A percentile compares a stretch with the other conserved stretches of the same genome.
Evolutionary conservation across 495 filamentous ascomycete species (phyloP).

Genomic region (Bacidia rubella): DNA sequence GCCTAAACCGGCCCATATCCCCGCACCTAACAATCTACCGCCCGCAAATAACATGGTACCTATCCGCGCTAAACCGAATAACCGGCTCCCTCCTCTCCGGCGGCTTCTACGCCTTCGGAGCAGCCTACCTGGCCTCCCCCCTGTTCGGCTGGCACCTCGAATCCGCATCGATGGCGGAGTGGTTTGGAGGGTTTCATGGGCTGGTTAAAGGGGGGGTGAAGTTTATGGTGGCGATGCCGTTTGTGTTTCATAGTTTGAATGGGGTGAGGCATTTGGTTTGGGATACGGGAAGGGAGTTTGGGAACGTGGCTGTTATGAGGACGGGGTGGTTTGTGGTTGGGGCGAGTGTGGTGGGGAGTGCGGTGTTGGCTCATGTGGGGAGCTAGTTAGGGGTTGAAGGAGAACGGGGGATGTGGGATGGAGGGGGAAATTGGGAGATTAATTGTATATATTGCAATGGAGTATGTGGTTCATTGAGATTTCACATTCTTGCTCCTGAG

Average conservation of each 20-base stretch:
- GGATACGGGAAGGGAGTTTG: conserved; percentile 61
- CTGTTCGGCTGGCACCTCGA: conserved; percentile 76
- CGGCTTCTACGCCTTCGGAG: conserved; percentile 67
- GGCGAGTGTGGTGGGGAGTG: conserved; percentile 45
- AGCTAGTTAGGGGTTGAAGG: conserved; percentile 19
- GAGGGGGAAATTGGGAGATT: background rate
- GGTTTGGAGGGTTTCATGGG: conserved; percentile 59
- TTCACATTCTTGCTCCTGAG: too few relatives aligned
- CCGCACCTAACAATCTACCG: conserved; percentile 86
- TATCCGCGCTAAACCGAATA: conserved; percentile 62
- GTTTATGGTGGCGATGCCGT: conserved; percentile 59
- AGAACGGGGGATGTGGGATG: background rate
- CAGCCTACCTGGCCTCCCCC: conserved; percentile 73
- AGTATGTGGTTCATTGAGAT: background rate
- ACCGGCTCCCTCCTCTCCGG: conserved; percentile 61
- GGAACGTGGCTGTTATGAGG: conserved; percentile 55
- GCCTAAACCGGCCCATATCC: conserved; percentile 67
- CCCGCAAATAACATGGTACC: conserved; percentile 76
- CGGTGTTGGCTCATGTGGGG: conserved; percentile 42
- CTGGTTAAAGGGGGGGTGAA: conserved; percentile 61
- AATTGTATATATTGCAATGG: conserved; percentile 1
- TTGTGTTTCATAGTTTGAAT: conserved; percentile 77
- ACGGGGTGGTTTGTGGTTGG: conserved; percentile 66
- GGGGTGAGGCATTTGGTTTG: conserved; percentile 81
- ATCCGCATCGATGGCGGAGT: conserved; percentile 60